A percentile compares a stretch with the other conserved stretches of the same genome.
These are phyloP conservation scores for Chaetomium strumarium DNA, from an alignment of 2,329 filamentous ascomycete species.

Conservation along the genomic window DNA sequence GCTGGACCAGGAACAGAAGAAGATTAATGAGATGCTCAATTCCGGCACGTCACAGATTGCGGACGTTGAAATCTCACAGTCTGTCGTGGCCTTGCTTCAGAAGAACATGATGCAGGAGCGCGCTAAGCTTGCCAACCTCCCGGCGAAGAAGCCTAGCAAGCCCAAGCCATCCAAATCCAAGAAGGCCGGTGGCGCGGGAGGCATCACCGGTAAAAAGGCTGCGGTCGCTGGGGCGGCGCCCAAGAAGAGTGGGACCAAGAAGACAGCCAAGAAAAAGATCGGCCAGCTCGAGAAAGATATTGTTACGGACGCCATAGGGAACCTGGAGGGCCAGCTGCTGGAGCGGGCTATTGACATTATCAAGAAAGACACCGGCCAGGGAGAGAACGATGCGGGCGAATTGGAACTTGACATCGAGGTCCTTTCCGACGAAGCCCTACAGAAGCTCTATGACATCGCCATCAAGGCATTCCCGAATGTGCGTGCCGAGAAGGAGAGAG, in stretches of 20 bases:
- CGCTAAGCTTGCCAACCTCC: constrained; percentile 45
- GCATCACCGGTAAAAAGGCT: constrained; percentile 21
- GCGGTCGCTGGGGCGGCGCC: constrained; percentile 18
- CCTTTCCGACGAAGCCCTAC: constrained; percentile 49
- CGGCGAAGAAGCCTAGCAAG: constrained; percentile 47
- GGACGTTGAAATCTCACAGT: constrained; percentile 52
- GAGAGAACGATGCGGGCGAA: constrained; percentile 53
- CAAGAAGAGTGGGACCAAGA: constrained; percentile 40
- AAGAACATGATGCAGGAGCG: constrained; percentile 70
- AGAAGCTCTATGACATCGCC: constrained; percentile 45
- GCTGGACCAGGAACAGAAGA: constrained; percentile 50
- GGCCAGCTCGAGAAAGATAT: constrained; percentile 82
- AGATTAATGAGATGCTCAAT: constrained; percentile 49
- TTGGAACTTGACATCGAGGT: constrained; percentile 56
- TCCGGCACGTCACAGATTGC: constrained; percentile 46
- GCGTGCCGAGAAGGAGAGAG: constrained; percentile 31
- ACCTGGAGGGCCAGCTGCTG: constrained; percentile 72
- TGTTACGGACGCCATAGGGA: constrained; percentile 79
- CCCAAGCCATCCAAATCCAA: constrained; percentile 36
- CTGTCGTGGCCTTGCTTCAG: constrained; percentile 60
- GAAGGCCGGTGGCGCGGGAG: constrained; percentile 28
- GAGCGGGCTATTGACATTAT: constrained; percentile 82
- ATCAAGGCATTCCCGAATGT: constrained; percentile 35
- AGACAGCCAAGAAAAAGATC: constrained; percentile 52
- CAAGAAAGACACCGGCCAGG: constrained; percentile 73